Conservation (phyloP, 176 grass and related monocot genomes). For the Musa schizocarpa region DNA sequence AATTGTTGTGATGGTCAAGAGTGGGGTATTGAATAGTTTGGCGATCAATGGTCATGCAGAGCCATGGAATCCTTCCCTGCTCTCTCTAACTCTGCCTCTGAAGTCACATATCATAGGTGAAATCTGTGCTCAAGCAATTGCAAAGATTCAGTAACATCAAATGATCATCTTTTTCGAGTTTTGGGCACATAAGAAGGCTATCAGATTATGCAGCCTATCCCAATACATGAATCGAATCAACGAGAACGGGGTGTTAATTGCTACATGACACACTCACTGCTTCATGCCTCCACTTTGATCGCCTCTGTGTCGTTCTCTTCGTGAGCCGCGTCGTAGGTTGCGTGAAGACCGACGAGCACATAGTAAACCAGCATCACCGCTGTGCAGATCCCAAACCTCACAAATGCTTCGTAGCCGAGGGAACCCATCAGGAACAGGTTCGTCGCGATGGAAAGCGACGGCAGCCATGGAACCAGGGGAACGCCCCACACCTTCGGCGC, state of each 20-base stretch:
- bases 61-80: too few relatives aligned
- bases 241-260: not conserved
- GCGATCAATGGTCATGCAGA: too few relatives aligned
- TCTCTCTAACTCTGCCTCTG: too few relatives aligned
- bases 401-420: slow-evolving; percentile 22
- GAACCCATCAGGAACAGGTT: slow-evolving; percentile 59
- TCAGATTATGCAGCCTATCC: too few relatives aligned
- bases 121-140: too few relatives aligned
- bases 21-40: too few relatives aligned
- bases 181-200: too few relatives aligned
- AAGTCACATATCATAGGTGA: too few relatives aligned
- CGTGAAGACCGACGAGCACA: slow-evolving; percentile 46
- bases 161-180: too few relatives aligned
- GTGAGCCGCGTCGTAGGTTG: slow-evolving; percentile 43
- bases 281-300: not conserved
- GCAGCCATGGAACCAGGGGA: slow-evolving; percentile 49
- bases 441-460: slow-evolving; percentile 31
- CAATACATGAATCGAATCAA: too few relatives aligned
- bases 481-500: slow-evolving; percentile 36
- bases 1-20: too few relatives aligned
- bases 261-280: not conserved
- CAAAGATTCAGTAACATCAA: too few relatives aligned
- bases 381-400: slow-evolving; percentile 47
- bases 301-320: not conserved
- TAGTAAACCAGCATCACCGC: slow-evolving; percentile 43